Conservation (phyloP, 257 asterid species). For the Jacaranda copaia region DNA sequence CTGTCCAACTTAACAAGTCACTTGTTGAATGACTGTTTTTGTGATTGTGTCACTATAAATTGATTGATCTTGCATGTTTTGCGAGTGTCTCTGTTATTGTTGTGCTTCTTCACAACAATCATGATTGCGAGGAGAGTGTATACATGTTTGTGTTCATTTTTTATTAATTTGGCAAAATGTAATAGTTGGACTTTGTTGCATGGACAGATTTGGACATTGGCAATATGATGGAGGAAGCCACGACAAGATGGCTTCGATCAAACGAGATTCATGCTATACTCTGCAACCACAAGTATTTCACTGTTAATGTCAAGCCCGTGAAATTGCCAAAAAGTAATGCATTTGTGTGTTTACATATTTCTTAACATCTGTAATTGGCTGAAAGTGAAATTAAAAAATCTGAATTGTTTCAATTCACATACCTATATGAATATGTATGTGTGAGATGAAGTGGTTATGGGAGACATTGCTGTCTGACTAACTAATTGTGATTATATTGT, state of each 20-base stretch:
- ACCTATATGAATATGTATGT: background rate
- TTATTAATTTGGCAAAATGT: constrained; percentile 20
- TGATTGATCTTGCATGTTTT: constrained; percentile 24
- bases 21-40: background rate
- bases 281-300: constrained; percentile 73
- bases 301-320: constrained; percentile 85
- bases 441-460: constrained; percentile 29
- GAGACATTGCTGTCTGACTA: constrained; percentile 11
- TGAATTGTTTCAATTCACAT: background rate
- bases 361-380: constrained; percentile 13
- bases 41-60: constrained; percentile 9
- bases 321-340: constrained; percentile 82
- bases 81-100: background rate
- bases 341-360: constrained; percentile 32
- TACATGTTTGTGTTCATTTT: constrained; percentile 16
- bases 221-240: constrained; percentile 78
- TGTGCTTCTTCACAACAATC: constrained; percentile 14
- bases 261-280: constrained; percentile 95
- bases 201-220: constrained; percentile 81
- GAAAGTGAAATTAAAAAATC: constrained; percentile 22
- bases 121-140: constrained; percentile 1
- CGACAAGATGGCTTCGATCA: constrained; percentile 90
- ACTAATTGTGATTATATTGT: constrained; percentile 38
- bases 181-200: constrained; percentile 28
- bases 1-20: background rate